Conservation (phyloP, 768 basidiomycete species). For the Hysterangium stoloniferum region DNA sequence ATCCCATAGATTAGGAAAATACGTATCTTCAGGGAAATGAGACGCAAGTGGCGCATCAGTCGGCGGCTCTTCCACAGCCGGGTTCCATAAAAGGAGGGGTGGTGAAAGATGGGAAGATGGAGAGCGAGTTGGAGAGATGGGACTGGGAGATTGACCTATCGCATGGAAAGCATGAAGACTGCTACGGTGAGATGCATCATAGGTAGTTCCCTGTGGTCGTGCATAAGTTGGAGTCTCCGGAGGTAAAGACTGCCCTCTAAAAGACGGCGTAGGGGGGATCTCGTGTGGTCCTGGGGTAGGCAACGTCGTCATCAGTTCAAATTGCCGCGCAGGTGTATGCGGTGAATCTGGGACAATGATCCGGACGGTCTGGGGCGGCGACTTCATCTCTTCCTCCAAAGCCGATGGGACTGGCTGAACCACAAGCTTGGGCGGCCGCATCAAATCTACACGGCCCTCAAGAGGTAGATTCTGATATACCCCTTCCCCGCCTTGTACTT, state of each 20-base stretch:
- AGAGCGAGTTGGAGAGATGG: slow-evolving; percentile 13
- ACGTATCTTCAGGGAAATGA: slow-evolving; percentile 64
- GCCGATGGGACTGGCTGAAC: too few species aligned
- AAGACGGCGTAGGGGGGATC: slow-evolving; percentile 52
- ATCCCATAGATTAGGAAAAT: slow-evolving; percentile 88
- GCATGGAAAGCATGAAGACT: slow-evolving; percentile 17
- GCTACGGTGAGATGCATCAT: slow-evolving; percentile 19
- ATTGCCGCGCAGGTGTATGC: slow-evolving; percentile 2
- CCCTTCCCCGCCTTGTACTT: slow-evolving; percentile 42
- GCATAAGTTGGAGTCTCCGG: slow-evolving; percentile 19
- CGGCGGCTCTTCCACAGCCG: slow-evolving; percentile 65
- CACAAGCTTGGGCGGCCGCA: slow-evolving; percentile 42
- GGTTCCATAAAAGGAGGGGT: slow-evolving; percentile 71
- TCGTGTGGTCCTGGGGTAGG: slow-evolving; percentile 59
- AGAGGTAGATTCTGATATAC: slow-evolving; percentile 77
- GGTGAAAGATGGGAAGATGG: slow-evolving; percentile 47
- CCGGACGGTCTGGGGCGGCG: not conserved
- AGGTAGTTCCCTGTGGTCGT: slow-evolving; percentile 9
- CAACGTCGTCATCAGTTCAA: slow-evolving; percentile 35
- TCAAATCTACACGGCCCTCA: slow-evolving; percentile 82
- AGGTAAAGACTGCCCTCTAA: slow-evolving; percentile 44
- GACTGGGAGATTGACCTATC: not conserved
- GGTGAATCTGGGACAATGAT: slow-evolving; percentile 1
- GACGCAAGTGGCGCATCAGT: slow-evolving; percentile 43
- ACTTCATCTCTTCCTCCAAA: too few species aligned